Evolutionary conservation across 1,139 yeast species (phyloP).

Genomic region (Nakaseomyces bracarensis): DNA sequence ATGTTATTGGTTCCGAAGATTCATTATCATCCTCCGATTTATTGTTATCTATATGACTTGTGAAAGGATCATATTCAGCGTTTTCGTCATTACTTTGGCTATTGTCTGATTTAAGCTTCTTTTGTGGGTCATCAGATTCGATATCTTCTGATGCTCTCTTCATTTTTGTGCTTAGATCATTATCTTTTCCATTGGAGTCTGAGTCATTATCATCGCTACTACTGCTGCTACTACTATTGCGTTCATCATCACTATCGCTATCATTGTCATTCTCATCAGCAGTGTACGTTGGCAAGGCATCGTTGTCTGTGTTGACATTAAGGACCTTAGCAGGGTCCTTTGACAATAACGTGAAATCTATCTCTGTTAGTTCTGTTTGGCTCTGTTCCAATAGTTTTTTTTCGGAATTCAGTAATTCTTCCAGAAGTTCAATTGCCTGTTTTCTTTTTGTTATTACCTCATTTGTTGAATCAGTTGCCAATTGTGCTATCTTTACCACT

Average conservation of each 20-base stretch:
- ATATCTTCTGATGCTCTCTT: constrained; percentile 4
- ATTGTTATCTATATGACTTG: constrained; percentile 5
- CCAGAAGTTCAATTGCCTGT: constrained; percentile 14
- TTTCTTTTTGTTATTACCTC: constrained; percentile 21
- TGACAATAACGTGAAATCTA: constrained; percentile 23
- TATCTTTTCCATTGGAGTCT: background rate
- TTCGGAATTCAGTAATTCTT: constrained; percentile 20
- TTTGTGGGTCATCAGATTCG: background rate
- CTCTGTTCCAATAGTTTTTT: constrained; percentile 19
- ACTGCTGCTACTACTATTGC: constrained; percentile 11
- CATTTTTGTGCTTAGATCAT: background rate
- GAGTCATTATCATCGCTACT: constrained; percentile 9
- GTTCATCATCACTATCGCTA: constrained; percentile 15
- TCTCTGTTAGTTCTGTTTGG: constrained; percentile 22
- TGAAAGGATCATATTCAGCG: constrained; percentile 10
- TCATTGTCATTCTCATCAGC: constrained; percentile 21
- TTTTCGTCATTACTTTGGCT: constrained; percentile 8
- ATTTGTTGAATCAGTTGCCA: constrained; percentile 21
- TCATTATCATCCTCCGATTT: constrained; percentile 4
- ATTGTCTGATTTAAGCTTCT: background rate
- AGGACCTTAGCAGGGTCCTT: constrained; percentile 21
- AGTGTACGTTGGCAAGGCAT: constrained; percentile 26
- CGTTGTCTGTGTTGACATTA: constrained; percentile 13
- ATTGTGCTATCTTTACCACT: constrained; percentile 23
- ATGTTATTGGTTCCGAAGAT: constrained; percentile 16